Base-by-base conservation (phyloP, 2,329 filamentous ascomycete genomes). In the Diaporthe vexans region DNA sequence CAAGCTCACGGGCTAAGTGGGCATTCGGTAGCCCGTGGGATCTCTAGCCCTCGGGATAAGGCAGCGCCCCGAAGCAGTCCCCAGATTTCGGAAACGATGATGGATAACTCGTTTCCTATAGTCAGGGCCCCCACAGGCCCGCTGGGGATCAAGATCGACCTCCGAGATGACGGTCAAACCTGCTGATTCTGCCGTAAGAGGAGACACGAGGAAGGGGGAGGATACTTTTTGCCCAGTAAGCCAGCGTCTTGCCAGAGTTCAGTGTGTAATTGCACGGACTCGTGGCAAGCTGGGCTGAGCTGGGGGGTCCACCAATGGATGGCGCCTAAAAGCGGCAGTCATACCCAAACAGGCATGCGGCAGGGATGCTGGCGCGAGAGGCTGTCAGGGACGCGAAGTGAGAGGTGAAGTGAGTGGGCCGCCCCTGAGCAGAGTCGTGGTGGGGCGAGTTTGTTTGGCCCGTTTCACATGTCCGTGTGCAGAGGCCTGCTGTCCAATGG, bases 51-150 rank as follows among this genome's bases (percentile, higher is more conserved):
- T 52, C 46, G 63, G 63, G 63, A 67, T 21, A 52, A 52, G 46
- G 29, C 63, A 67, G 46, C 46, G 46, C 29, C 29, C 69, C 29
- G 69, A 59, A 58, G 35, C 43, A 59, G 57, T 72, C 69, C 69
- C 69, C 57, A 72, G 69, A 54, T 59, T 71, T 71, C 69, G 69
- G 69, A 71, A 59, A 59, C 56, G 69, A 37, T 29, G 21, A 71
- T 61, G 69, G 69, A 37, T 57, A 43, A 37, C 21, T 63, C 43
- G 56, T 43, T 43, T 24, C 43, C 29, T 26, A 40, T 9, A 29
- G 56, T 26, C n/a, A 29, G 35, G 56, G 43, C 54, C 69, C 40
- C 40, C 43, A 46, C 57, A 29, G 26, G 56, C 56, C 69, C 43
- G 56, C 51, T 58, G 26, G 35, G n/a, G 40, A 37, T 48, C 52